Evolutionary conservation across 768 basidiomycete genomes (phyloP), one percentile per base, ranked within the genome.

Genomic region (Nevesoporus exiguus): DNA sequence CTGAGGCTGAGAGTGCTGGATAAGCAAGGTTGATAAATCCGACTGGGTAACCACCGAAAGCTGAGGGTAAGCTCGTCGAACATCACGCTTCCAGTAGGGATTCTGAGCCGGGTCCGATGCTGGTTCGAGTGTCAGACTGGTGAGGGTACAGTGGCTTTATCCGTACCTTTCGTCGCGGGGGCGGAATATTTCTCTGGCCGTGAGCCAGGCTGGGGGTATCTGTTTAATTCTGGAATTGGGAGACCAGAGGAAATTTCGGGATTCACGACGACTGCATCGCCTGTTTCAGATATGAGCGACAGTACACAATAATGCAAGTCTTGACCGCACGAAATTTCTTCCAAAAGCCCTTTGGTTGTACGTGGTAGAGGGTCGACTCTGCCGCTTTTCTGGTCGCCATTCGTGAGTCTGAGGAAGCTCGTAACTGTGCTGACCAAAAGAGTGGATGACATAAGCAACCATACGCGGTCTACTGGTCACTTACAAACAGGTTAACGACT

Each of bases 51-150:
- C 78, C 19, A 92, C 84, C 3, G 93, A 94, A 27, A 93, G 84
- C 61, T 88, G 90, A n/a, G 94, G 93, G 71, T 94, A 97, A 33
- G 84, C 84, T 48, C 94, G 85, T 53, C 93, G 85, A 63, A 95
- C 90, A 73, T 97, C 94, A 57, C 94, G 90, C 73, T 96, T 96
- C 86, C 88, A 95, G 79, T 98, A 98, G 52, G 89, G 90, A 71
- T 92, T 93, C 75, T 91, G 80, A 30, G 91, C 91, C 36, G 82
- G 82, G 72, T 93, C 91, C 40, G 90, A 93, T 22, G 90, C 90
- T 90, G 49, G n/a, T 25, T 10, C 15, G 7, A 6, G 36, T 29
- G 56, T 71, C 49, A 65, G 60, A 49, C 24, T 27, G 6, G 51
- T 14, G 37, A 7, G 21, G 5, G 33, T 15, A 41, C 53, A 63